These are phyloP conservation scores for Hibiscus trionum DNA, from an alignment of 345 rosid genomes.

Conservation along the genomic window DNA sequence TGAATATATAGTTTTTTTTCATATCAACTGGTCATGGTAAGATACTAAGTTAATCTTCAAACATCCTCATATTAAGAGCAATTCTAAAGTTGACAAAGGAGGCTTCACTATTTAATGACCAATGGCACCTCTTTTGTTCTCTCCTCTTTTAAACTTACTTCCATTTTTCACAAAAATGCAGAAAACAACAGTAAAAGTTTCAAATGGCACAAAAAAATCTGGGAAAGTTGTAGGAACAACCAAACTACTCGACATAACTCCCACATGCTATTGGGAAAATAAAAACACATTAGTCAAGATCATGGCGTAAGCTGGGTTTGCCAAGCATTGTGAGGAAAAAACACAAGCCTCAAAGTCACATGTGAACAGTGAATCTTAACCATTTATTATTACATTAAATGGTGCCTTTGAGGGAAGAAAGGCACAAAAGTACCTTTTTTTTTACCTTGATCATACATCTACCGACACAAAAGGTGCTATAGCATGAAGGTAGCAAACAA, in stretches of 20 bases:
- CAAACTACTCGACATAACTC: no score
- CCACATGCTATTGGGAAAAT: neutral
- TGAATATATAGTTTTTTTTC: neutral
- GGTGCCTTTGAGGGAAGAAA: neutral
- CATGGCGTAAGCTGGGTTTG: neutral
- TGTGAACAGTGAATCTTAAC: no score
- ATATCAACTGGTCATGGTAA: neutral
- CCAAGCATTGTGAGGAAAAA: neutral
- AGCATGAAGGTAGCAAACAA: neutral
- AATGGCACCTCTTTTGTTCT: neutral
- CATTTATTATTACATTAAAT: neutral
- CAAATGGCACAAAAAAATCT: no score
- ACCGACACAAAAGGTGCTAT: slow-evolving; percentile 4
- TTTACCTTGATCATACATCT: neutral
- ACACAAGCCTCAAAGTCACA: neutral
- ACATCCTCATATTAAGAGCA: neutral
- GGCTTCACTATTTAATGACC: neutral
- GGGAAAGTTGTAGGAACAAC: no score
- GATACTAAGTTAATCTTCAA: neutral
- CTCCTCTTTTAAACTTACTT: neutral
- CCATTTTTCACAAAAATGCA: neutral
- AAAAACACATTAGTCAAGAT: neutral
- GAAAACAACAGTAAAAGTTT: neutral
- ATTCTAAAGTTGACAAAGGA: neutral
- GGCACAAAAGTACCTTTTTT: neutral